phyloP scores from a whole-genome alignment of 345 rosid genomes.

The Hevea brasiliensis region DNA sequence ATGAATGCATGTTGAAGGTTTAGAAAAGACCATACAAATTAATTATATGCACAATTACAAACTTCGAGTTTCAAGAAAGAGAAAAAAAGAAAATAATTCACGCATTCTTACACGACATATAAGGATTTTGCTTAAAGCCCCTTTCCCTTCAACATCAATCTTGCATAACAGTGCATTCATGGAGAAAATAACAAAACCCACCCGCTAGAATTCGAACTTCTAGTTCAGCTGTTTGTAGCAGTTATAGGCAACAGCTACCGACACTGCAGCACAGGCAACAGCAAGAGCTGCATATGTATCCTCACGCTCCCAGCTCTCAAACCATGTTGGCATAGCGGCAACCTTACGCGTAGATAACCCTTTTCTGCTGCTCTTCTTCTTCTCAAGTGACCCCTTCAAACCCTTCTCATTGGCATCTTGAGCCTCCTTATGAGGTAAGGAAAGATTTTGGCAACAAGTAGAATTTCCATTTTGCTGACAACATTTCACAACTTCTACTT shows the following conservation, averaged over 20 bases:
- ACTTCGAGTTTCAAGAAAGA: background rate
- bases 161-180: conserved; percentile 7
- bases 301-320: conserved; percentile 84
- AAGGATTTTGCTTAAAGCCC: background rate
- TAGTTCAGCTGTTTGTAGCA: conserved; percentile 61
- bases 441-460: conserved; percentile 48
- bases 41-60: conserved; percentile 13
- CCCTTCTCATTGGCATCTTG: conserved; percentile 23
- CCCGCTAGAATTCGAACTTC: background rate
- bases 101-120: background rate
- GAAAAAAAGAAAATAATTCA: background rate
- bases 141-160: background rate
- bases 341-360: conserved; percentile 37
- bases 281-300: conserved; percentile 85
- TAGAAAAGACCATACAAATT: background rate
- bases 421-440: conserved; percentile 27
- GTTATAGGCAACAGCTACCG: conserved; percentile 71
- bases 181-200: background rate
- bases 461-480: conserved; percentile 64
- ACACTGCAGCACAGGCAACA: conserved; percentile 72
- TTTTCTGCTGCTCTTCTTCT: conserved; percentile 48
- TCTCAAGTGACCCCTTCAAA: conserved; percentile 36
- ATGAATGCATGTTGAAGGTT: background rate
- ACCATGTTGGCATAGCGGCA: conserved; percentile 62
- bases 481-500: conserved; percentile 48